phyloP scores from a whole-genome alignment of 2,329 filamentous ascomycete species.

The Sclerotinia borealis region DNA sequence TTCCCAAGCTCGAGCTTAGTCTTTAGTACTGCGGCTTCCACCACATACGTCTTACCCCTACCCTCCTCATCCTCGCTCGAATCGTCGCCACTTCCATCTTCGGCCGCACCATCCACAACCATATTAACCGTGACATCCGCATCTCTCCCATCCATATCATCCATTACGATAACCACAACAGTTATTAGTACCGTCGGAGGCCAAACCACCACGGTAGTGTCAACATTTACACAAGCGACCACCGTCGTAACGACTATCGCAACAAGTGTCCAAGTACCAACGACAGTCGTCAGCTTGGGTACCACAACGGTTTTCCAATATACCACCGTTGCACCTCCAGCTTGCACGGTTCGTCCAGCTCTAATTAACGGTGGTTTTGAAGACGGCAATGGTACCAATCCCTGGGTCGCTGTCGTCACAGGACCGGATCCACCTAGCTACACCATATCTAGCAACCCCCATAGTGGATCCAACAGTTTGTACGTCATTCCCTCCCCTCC shows the following conservation, averaged over 20 bases:
- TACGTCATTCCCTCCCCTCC: not conserved
- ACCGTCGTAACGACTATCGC: not conserved
- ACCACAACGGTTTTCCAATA: not conserved
- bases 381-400: not conserved
- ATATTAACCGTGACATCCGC: not conserved
- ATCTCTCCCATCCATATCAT: not conserved
- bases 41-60: not conserved
- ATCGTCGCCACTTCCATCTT: not conserved
- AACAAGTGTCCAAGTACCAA: not conserved
- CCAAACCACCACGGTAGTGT: not conserved
- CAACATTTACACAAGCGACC: slow-evolving; percentile 1
- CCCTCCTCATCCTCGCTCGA: not conserved
- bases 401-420: not conserved
- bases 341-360: not conserved
- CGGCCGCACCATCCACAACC: not conserved
- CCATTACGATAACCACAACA: slow-evolving; percentile 2
- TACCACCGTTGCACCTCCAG: not conserved
- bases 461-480: not conserved
- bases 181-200: not conserved
- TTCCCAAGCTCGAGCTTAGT: not conserved
- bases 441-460: not conserved
- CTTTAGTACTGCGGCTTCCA: not conserved
- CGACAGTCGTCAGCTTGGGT: not conserved
- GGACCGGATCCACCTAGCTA: not conserved
- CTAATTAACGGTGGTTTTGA: not conserved